Conservation (phyloP, 106 monocot genomes). For the Dendrobium catenatum region DNA sequence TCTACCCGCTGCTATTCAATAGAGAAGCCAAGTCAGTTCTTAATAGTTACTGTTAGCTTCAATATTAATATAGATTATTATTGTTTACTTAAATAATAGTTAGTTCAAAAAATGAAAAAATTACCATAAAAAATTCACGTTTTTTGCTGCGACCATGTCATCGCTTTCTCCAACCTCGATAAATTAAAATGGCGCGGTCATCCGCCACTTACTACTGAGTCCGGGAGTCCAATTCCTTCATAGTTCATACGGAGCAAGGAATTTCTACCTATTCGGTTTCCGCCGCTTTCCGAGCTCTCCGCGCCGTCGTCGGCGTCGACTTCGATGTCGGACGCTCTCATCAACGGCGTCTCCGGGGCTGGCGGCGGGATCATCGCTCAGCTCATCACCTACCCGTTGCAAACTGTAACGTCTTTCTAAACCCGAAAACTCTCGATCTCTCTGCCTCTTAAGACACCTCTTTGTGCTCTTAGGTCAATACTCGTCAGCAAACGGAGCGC, state of each 20-base stretch:
- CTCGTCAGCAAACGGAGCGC: conserved; percentile 89
- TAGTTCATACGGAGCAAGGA: background rate
- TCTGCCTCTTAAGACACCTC: background rate
- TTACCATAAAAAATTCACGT: no score
- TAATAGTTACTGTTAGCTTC: no score
- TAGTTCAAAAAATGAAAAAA: no score
- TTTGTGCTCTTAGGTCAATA: conserved; percentile 48
- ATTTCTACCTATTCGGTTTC: background rate
- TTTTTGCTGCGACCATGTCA: no score
- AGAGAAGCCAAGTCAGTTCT: no score
- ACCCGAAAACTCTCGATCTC: background rate
- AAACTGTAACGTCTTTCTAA: conserved; percentile 46
- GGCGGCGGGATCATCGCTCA: conserved; percentile 95
- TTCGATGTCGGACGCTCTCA: conserved; percentile 74
- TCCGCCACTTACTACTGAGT: no score
- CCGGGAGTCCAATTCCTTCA: background rate
- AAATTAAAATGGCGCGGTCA: no score
- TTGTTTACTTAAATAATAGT: no score
- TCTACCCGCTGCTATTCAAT: no score
- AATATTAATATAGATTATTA: no score
- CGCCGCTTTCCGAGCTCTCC: background rate
- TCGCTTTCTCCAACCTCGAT: no score
- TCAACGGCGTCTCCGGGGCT: conserved; percentile 89
- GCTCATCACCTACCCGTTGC: conserved; percentile 88
- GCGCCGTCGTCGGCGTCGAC: background rate